These are phyloP conservation scores for Yueomyces sinensis DNA, from an alignment of 805 yeast genomes.

Conservation along the genomic window DNA sequence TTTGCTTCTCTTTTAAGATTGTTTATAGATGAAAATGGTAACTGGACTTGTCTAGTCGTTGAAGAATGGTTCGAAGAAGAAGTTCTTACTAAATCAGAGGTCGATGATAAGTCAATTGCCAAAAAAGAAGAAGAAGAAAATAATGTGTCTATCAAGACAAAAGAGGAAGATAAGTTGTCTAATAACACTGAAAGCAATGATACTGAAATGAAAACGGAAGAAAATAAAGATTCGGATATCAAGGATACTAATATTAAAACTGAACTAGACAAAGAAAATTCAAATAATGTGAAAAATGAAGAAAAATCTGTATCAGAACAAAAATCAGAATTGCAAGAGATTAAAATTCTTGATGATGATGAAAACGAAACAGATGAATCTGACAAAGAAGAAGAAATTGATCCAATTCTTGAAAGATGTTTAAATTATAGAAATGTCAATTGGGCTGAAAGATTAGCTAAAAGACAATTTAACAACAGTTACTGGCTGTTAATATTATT, in stretches of 20 bases:
- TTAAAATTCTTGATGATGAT: neutral
- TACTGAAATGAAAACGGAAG: neutral
- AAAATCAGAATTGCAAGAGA: neutral
- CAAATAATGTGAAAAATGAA: constrained; percentile 5
- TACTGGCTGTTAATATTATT: constrained; percentile 70
- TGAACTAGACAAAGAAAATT: neutral
- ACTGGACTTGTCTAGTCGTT: constrained; percentile 19
- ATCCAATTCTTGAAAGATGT: constrained; percentile 22
- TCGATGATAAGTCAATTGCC: neutral
- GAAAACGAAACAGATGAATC: constrained; percentile 18
- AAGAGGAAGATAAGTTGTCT: constrained; percentile 5
- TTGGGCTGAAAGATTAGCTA: constrained; percentile 71
- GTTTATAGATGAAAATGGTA: constrained; percentile 21
- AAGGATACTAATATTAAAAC: neutral
- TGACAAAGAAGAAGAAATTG: constrained; percentile 15
- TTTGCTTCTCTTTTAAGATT: constrained; percentile 19
- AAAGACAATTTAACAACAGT: constrained; percentile 68
- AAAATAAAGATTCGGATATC: neutral
- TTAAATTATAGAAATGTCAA: constrained; percentile 44
- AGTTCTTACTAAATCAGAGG: neutral
- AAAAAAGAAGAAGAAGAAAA: constrained; percentile 9
- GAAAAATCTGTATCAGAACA: neutral
- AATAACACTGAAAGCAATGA: neutral
- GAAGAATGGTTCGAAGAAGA: constrained; percentile 17
- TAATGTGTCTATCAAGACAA: constrained; percentile 9